Evolutionary conservation across 306 rosid genomes (phyloP), one percentile per base, ranked within the genome.

Genomic region (Senna siamea): DNA sequence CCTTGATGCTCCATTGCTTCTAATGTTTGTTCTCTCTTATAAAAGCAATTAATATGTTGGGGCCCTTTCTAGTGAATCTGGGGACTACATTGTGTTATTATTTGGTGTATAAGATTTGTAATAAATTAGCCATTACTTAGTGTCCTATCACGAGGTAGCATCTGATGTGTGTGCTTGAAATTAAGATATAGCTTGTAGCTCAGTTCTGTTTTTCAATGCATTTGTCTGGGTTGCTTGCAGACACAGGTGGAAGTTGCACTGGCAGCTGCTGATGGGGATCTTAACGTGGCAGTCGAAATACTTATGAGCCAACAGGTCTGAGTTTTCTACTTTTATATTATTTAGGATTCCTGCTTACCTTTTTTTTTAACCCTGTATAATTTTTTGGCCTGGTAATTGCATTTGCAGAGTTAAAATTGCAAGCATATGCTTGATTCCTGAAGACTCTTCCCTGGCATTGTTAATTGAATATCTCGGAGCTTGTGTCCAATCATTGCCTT

Each of bases 201-300:
- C 43, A 38, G 68, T 48, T 78, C 1, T 81, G 60, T 56, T 65
- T 75, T 11, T 70, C 14, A 54, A 66, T 71, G 73, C 79, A 35
- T 72, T 69, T 70, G 26, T 80, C 51, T 66, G 35, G 69, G 64
- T 34, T 81, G 32, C 65, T 76, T 83, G 66, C 95, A 94, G 98
- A 94, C 97, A 11, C 98, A 94, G 79, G 98, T 94, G 66, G 98
- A 94, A 81, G 98, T 94, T 71, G 96, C 98, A 4, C 82, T 94
- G 40, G 96, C 93, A 48, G 98, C 98, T n/a, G 98, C 98, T 20
- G 98, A 94, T 60, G 96, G 97, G 34, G 95, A 94, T 84, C 81
- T 94, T 72, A 87, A 84, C 38, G 92, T 92, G 65, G 98, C 98
- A 14, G 96, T 87, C 15, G 98, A 94, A 80, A 94, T 94, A 84